These are phyloP conservation scores for Talaromyces sp. DNA, from an alignment of 2,329 filamentous ascomycete genomes.

Conservation along the genomic window DNA sequence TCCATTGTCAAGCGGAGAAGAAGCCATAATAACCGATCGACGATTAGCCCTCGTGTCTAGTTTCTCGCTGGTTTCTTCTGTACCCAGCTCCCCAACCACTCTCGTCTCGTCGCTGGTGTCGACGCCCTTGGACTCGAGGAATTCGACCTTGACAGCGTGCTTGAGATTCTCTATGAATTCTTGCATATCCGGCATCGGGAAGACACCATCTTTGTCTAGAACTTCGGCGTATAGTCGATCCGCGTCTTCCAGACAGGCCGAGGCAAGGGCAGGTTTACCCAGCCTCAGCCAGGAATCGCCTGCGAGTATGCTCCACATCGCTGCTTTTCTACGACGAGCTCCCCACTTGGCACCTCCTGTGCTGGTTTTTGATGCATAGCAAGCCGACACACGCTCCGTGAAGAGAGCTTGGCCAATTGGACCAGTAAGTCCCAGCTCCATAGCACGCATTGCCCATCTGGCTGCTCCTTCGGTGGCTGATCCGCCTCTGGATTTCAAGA, in stretches of 20 bases:
- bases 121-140: conserved; percentile 38
- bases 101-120: conserved; percentile 26
- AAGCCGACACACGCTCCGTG: conserved; percentile 79
- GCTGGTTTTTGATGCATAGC: conserved; percentile 70
- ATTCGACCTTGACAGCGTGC: conserved; percentile 38
- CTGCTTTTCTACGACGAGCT: conserved; percentile 73
- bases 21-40: conserved; percentile 50
- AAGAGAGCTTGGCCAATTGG: conserved; percentile 73
- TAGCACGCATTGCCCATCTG: conserved; percentile 72
- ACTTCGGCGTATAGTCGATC: conserved; percentile 47
- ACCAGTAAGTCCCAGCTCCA: conserved; percentile 73
- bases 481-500: conserved; percentile 74
- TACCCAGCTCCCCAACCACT: conserved; percentile 23
- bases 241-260: conserved; percentile 69
- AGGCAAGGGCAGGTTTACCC: conserved; percentile 71
- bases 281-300: conserved; percentile 79
- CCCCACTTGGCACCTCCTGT: conserved; percentile 64
- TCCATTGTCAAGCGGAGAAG: conserved; percentile 49
- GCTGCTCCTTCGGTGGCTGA: conserved; percentile 80
- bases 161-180: conserved; percentile 39
- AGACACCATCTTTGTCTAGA: conserved; percentile 31
- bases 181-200: conserved; percentile 51
- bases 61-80: conserved; percentile 49
- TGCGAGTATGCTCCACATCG: conserved; percentile 79
- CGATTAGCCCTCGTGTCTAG: conserved; percentile 51